Percentiles rank a stretch among this genome's conserved stretches.
Evolutionary conservation across 768 basidiomycete species (phyloP).

Genomic region (Pleurotus eryngii): DNA sequence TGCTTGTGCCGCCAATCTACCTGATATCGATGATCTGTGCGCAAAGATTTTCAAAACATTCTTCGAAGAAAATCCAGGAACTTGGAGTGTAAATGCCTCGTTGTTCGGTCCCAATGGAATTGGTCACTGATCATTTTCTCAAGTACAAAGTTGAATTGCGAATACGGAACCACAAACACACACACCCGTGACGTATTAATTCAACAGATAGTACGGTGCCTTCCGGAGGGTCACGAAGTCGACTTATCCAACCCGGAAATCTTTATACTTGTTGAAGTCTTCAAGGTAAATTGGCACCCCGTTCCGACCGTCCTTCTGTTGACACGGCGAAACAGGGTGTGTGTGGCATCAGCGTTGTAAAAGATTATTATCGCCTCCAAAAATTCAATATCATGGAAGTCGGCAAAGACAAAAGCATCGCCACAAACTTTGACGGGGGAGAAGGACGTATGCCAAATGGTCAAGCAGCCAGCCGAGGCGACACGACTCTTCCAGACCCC

Average conservation of each 20-base stretch:
- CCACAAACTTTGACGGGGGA: slow-evolving; percentile 27
- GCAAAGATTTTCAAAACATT: slow-evolving; percentile 49
- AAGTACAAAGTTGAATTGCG: slow-evolving; percentile 84
- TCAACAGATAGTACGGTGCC: slow-evolving; percentile 64
- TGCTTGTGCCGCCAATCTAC: slow-evolving; percentile 63
- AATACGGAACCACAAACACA: slow-evolving; percentile 73
- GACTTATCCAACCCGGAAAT: slow-evolving; percentile 66
- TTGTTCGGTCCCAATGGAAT: not conserved
- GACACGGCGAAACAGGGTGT: slow-evolving; percentile 47
- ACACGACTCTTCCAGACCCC: not conserved
- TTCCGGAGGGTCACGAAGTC: slow-evolving; percentile 66
- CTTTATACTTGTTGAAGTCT: slow-evolving; percentile 77
- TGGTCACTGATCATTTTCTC: not conserved
- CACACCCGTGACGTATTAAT: slow-evolving; percentile 58
- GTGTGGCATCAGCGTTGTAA: slow-evolving; percentile 72
- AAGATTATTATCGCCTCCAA: slow-evolving; percentile 64
- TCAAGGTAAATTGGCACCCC: slow-evolving; percentile 54
- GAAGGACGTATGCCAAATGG: slow-evolving; percentile 11
- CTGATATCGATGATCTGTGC: slow-evolving; percentile 67
- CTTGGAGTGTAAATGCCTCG: not conserved
- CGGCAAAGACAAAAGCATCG: slow-evolving; percentile 45
- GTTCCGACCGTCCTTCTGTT: not conserved
- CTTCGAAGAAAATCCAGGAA: slow-evolving; percentile 40
- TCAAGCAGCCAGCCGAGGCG: not conserved
- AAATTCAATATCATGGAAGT: slow-evolving; percentile 83